Evolutionary conservation across 1,284 basidiomycete species (phyloP).

Genomic region (Leucoagaricus sp.): DNA sequence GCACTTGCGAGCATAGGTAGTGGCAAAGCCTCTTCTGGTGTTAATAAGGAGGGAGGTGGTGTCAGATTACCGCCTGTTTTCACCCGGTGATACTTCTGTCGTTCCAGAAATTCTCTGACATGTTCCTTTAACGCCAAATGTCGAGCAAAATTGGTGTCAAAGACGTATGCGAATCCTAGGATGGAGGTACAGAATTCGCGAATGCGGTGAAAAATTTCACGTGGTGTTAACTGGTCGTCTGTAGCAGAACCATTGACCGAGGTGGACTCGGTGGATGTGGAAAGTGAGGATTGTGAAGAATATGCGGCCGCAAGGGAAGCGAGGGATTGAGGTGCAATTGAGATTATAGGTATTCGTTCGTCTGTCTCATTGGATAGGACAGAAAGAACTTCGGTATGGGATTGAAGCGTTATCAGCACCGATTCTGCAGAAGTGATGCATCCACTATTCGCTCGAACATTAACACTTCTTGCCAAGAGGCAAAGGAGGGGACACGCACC

Average conservation of each 20-base stretch:
- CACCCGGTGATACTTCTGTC: constrained; percentile 34
- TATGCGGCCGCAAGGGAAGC: constrained; percentile 85
- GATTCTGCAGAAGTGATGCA: constrained; percentile 99
- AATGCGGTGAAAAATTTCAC: constrained; percentile 69
- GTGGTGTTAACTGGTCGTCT: constrained; percentile 46
- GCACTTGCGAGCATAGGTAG: constrained; percentile 95
- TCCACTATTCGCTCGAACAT: constrained; percentile 56
- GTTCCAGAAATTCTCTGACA: constrained; percentile 79
- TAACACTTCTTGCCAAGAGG: constrained; percentile 8
- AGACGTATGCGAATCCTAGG: constrained; percentile 77
- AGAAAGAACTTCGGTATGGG: constrained; percentile 87
- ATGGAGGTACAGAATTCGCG: constrained; percentile 58
- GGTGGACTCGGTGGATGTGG: neutral
- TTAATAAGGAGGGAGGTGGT: too few species aligned
- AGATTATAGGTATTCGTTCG: constrained; percentile 70
- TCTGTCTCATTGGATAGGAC: constrained; percentile 63
- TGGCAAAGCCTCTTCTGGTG: constrained; percentile 26
- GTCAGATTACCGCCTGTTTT: neutral
- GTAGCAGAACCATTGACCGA: neutral
- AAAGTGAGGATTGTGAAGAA: constrained; percentile 31
- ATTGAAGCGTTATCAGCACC: constrained; percentile 96
- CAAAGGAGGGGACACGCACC: constrained; percentile 43
- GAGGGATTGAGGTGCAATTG: constrained; percentile 90
- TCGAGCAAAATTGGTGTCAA: constrained; percentile 94
- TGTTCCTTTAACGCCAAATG: constrained; percentile 87